Conservation (phyloP, 2,329 filamentous ascomycete genomes). For the Phaeosphaeria sp. region DNA sequence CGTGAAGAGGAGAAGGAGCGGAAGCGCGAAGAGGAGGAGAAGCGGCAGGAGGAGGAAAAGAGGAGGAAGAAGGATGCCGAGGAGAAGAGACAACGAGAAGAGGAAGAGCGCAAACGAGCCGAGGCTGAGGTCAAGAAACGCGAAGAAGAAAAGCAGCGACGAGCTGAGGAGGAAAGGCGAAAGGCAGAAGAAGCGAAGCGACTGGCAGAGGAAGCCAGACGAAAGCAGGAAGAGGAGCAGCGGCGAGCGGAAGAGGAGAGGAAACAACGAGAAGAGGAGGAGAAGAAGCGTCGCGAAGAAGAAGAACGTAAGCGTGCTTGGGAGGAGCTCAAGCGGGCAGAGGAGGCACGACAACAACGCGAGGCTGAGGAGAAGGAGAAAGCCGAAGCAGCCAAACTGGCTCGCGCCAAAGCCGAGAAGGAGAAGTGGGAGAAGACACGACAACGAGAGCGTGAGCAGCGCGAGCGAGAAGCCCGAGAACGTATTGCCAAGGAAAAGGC, state of each 20-base stretch:
- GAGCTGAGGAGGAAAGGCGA: conserved; percentile 60
- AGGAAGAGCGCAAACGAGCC: conserved; percentile 57
- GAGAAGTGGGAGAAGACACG: conserved; percentile 59
- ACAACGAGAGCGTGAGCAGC: conserved; percentile 55
- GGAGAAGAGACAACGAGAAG: conserved; percentile 67
- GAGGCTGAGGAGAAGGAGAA: conserved; percentile 53
- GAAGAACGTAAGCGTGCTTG: conserved; percentile 52
- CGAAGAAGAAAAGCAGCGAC: conserved; percentile 46
- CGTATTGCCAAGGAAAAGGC: conserved; percentile 50
- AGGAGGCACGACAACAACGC: conserved; percentile 32
- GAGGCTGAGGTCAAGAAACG: conserved; percentile 49
- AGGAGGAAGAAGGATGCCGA: conserved; percentile 63
- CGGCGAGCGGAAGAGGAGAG: conserved; percentile 58
- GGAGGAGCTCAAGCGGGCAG: conserved; percentile 49
- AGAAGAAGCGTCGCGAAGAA: conserved; percentile 54
- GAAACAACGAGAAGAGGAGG: conserved; percentile 51
- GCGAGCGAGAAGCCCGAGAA: conserved; percentile 57
- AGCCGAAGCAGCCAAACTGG: conserved; percentile 56
- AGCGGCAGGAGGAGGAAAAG: conserved; percentile 68
- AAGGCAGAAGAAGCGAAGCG: conserved; percentile 30
- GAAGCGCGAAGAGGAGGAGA: conserved; percentile 49
- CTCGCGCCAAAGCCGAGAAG: conserved; percentile 56
- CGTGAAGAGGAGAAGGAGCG: conserved; percentile 48
- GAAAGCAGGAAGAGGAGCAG: conserved; percentile 58
- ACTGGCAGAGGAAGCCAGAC: conserved; percentile 53